Percentiles rank a stretch among this genome's conserved stretches.
Evolutionary conservation across 2,329 filamentous ascomycete species (phyloP).

Genomic region (Xylariomycetidae sp.): DNA sequence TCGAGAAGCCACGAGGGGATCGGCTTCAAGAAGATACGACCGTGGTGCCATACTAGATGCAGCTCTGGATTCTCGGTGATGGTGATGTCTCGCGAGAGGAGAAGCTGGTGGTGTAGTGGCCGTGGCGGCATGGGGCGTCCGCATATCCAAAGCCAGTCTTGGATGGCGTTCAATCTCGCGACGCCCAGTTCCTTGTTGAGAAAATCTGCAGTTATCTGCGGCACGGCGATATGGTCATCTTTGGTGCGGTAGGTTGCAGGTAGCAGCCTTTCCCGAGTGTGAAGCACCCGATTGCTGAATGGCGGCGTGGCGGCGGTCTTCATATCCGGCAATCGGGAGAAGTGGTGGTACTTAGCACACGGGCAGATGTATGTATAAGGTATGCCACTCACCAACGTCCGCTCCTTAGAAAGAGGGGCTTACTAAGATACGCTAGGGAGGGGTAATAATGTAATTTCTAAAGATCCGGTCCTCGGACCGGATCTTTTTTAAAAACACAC

Average conservation of each 20-base stretch:
- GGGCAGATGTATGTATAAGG: too few relatives aligned
- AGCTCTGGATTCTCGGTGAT: constrained; percentile 33
- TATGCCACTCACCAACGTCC: too few relatives aligned
- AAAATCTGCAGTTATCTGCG: constrained; percentile 16
- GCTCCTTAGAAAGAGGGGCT: too few relatives aligned
- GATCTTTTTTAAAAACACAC: too few relatives aligned
- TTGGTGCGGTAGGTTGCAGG: constrained; percentile 25
- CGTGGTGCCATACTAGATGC: constrained; percentile 34
- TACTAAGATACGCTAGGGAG: too few relatives aligned
- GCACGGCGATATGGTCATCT: constrained; percentile 23
- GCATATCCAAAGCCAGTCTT: constrained; percentile 25
- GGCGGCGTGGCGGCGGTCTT: too few relatives aligned
- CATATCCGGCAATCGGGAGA: too few relatives aligned
- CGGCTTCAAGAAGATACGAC: constrained; percentile 33
- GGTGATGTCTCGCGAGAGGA: constrained; percentile 27
- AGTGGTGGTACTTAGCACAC: not conserved
- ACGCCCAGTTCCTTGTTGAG: constrained; percentile 26
- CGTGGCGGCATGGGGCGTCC: constrained; percentile 32
- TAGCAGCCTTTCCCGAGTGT: constrained; percentile 10
- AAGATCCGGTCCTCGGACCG: too few relatives aligned
- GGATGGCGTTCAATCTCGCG: constrained; percentile 22
- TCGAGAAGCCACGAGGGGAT: constrained; percentile 34
- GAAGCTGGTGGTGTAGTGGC: constrained; percentile 30
- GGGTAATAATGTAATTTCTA: too few relatives aligned
- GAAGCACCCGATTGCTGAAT: too few relatives aligned